These are phyloP conservation scores for Plasmodium malariae DNA, from an alignment of 169 alveolate species.

Conservation along the genomic window DNA sequence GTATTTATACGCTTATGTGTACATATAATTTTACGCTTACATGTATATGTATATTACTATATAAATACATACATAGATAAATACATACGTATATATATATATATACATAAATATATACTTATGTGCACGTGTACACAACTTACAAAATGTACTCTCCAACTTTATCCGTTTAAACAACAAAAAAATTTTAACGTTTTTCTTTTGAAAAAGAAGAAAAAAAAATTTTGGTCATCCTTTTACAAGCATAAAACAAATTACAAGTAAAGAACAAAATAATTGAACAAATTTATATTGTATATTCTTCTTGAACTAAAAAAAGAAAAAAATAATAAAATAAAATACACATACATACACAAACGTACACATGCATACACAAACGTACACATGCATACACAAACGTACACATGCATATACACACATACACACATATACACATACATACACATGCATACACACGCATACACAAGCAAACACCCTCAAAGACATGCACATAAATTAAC, in stretches of 20 bases:
- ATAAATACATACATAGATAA: too few relatives aligned
- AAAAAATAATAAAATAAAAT: slow-evolving; percentile 14
- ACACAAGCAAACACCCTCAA: too few relatives aligned
- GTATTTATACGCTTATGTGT: too few relatives aligned
- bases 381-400: too few relatives aligned
- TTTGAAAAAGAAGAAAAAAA: slow-evolving; percentile 1
- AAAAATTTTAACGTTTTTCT: slow-evolving; percentile 18
- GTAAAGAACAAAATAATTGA: background rate
- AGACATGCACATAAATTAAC: too few relatives aligned
- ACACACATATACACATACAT: too few relatives aligned
- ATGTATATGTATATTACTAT: background rate
- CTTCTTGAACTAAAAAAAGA: slow-evolving; percentile 44
- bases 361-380: too few relatives aligned
- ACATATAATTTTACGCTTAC: too few relatives aligned
- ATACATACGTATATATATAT: background rate
- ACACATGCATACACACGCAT: too few relatives aligned
- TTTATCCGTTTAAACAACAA: background rate
- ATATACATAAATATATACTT: background rate
- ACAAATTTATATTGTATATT: slow-evolving; percentile 57
- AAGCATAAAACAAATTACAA: background rate
- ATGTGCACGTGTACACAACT: background rate
- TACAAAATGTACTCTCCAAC: background rate
- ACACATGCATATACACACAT: too few relatives aligned
- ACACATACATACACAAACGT: background rate
- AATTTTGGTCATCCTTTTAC: background rate